Evolutionary conservation across 2,329 filamentous ascomycete genomes (phyloP).

Genomic region (Amesomyces nigricolor): DNA sequence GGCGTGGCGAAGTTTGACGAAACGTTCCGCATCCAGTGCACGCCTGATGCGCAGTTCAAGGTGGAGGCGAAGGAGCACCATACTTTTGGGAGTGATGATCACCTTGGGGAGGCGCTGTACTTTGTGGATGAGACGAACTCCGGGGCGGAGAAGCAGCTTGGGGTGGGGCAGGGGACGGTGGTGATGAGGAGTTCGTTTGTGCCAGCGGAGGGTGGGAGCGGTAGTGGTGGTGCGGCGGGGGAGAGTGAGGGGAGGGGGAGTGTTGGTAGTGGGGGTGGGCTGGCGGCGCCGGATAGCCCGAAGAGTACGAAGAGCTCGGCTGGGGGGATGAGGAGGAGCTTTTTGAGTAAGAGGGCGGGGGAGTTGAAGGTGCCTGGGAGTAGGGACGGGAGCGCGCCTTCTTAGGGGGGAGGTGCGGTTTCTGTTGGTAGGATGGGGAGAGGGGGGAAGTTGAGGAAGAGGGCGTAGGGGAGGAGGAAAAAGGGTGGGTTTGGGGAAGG

Average conservation of each 20-base stretch:
- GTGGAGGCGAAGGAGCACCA: slow-evolving; percentile 79
- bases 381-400: slow-evolving; percentile 2
- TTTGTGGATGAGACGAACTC: slow-evolving; percentile 77
- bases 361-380: slow-evolving; percentile 7
- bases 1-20: slow-evolving; percentile 69
- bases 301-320: slow-evolving; percentile 7
- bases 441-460: neutral
- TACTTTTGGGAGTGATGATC: slow-evolving; percentile 76
- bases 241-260: too few species aligned
- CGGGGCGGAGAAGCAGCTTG: slow-evolving; percentile 65
- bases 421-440: too few species aligned
- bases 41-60: slow-evolving; percentile 80
- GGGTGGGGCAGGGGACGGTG: slow-evolving; percentile 67
- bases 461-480: neutral
- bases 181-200: slow-evolving; percentile 69
- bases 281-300: slow-evolving; percentile 26
- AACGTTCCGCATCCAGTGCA: slow-evolving; percentile 70
- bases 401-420: neutral
- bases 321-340: slow-evolving; percentile 3
- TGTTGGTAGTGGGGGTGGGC: slow-evolving; percentile 7
- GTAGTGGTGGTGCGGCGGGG: neutral
- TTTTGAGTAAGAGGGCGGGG: slow-evolving; percentile 2
- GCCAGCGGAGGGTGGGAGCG: slow-evolving; percentile 38
- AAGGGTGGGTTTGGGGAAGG: too few species aligned
- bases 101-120: slow-evolving; percentile 80